Conservation (phyloP, 768 basidiomycete genomes). For the Kwoniella mangroviensis region DNA sequence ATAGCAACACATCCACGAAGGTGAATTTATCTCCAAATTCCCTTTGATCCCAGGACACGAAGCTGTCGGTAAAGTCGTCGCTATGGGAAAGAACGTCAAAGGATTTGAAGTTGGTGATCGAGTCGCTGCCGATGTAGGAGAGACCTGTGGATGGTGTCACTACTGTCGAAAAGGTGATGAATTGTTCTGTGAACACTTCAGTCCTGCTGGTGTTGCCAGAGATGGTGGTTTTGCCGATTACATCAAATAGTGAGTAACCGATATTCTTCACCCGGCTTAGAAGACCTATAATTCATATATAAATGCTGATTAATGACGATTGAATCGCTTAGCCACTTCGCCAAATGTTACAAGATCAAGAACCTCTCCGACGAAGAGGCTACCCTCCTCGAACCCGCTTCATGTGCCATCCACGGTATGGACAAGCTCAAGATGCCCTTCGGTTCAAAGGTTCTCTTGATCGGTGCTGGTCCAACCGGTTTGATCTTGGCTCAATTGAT, state of each 20-base stretch:
- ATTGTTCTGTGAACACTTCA: slow-evolving; percentile 82
- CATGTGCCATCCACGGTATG: slow-evolving; percentile 88
- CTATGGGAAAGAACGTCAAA: slow-evolving; percentile 77
- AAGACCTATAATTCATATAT: too few species aligned
- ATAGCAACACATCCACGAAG: slow-evolving; percentile 67
- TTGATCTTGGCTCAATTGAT: slow-evolving; percentile 85
- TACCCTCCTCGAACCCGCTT: slow-evolving; percentile 84
- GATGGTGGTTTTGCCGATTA: slow-evolving; percentile 91
- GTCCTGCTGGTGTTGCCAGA: slow-evolving; percentile 75
- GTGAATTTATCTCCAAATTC: slow-evolving; percentile 74
- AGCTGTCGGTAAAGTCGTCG: slow-evolving; percentile 72
- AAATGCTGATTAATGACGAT: neutral
- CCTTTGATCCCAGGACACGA: slow-evolving; percentile 78
- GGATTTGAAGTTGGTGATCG: slow-evolving; percentile 79
- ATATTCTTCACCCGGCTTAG: neutral
- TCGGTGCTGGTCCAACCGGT: slow-evolving; percentile 92
- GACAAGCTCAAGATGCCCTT: slow-evolving; percentile 83
- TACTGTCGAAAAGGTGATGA: slow-evolving; percentile 84
- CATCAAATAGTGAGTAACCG: slow-evolving; percentile 71
- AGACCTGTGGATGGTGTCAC: slow-evolving; percentile 75
- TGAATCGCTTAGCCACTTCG: slow-evolving; percentile 62
- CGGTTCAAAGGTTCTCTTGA: slow-evolving; percentile 79
- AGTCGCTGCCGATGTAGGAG: slow-evolving; percentile 78
- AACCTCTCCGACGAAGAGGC: slow-evolving; percentile 87
- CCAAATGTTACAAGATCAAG: slow-evolving; percentile 83